Evolutionary conservation across 805 yeast genomes (phyloP).

Genomic region (Wickerhamiella nectarea): DNA sequence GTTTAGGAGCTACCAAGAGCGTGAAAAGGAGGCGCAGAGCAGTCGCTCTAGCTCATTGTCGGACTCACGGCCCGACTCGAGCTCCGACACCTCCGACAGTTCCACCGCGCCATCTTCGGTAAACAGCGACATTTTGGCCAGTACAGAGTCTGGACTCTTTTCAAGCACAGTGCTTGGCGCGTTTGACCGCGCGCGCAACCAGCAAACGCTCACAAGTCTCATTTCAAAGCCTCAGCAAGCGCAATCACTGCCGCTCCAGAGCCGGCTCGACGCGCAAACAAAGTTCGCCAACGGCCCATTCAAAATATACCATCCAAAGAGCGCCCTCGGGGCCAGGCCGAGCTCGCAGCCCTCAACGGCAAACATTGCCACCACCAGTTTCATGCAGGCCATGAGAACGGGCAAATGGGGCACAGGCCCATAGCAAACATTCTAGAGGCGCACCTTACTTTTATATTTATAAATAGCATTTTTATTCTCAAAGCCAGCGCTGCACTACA

Average conservation of each 20-base stretch:
- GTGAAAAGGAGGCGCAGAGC: not conserved
- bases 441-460: not conserved
- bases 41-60: too few relatives aligned
- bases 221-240: not conserved
- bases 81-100: constrained; percentile 7
- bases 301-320: not conserved
- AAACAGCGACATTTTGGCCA: constrained; percentile 6
- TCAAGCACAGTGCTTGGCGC: constrained; percentile 10
- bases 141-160: not conserved
- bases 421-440: not conserved
- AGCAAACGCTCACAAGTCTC: constrained; percentile 2
- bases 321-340: not conserved
- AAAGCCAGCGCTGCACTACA: constrained; percentile 40
- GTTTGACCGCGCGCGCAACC: constrained; percentile 10
- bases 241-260: not conserved
- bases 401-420: constrained; percentile 9
- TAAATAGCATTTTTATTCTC: constrained; percentile 1
- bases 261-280: not conserved
- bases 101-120: constrained; percentile 9
- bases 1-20: constrained; percentile 20
- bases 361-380: constrained; percentile 11
- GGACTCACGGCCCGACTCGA: too few relatives aligned
- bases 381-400: constrained; percentile 10
- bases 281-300: not conserved
- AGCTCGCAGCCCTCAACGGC: not conserved